Conservation (phyloP, 192 early-diverging fungal genomes). For the Spizellomyces punctatus region DNA sequence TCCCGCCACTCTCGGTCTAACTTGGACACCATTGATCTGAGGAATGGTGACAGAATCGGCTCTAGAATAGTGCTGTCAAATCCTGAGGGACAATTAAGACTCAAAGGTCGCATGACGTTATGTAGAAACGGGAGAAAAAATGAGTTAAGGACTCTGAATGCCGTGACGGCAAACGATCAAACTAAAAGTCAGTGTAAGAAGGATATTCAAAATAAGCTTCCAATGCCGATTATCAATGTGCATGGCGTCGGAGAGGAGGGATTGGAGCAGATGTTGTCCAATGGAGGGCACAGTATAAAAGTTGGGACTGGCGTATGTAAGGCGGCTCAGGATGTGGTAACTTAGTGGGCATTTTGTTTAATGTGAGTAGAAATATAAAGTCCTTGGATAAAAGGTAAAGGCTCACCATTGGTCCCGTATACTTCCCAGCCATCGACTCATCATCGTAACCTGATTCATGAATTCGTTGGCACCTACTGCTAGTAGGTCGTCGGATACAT, state of each 20-base stretch:
- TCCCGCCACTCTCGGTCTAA: slow-evolving; percentile 38
- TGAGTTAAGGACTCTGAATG: background rate
- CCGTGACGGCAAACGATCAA: too few relatives aligned
- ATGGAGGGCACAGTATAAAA: slow-evolving; percentile 27
- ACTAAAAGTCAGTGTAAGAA: background rate
- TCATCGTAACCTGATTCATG: slow-evolving; percentile 13
- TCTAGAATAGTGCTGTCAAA: slow-evolving; percentile 18
- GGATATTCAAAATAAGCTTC: slow-evolving; percentile 33
- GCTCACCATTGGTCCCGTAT: slow-evolving; percentile 38
- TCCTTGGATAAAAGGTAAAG: background rate
- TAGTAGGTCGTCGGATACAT: background rate
- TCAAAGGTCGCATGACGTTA: slow-evolving; percentile 31
- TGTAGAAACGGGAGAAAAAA: background rate
- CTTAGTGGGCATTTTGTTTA: background rate
- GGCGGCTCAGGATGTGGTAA: slow-evolving; percentile 26
- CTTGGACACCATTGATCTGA: slow-evolving; percentile 19
- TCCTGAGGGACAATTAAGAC: slow-evolving; percentile 33
- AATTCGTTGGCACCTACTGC: background rate
- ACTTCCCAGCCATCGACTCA: slow-evolving; percentile 22
- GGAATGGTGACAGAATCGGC: slow-evolving; percentile 20
- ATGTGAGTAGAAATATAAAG: background rate
- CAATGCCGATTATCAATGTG: slow-evolving; percentile 40
- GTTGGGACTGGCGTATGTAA: slow-evolving; percentile 24
- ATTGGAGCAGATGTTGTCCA: background rate
- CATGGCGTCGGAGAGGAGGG: slow-evolving; percentile 20